Evolutionary conservation across 2,329 filamentous ascomycete species (phyloP), one percentile per base, ranked within the genome.

Genomic region (Zasmidium cellare): DNA sequence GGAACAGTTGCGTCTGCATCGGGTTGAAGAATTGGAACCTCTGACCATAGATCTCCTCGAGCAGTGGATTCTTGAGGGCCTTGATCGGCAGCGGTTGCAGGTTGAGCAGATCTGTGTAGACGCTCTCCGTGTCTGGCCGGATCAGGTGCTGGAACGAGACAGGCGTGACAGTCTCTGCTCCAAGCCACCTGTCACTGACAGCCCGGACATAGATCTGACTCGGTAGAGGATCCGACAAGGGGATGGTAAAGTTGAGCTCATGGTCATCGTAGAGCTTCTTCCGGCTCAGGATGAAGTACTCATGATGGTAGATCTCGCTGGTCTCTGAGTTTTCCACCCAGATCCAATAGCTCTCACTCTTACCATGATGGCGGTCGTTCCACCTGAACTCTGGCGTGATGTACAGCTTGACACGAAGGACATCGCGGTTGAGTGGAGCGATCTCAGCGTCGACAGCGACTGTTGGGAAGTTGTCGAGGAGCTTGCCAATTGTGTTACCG

Each of bases 291-390:
- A 99, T 94, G 76, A 99, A 97, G 75, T 89, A 97, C 72, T 99
- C 94, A 64, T 97, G 91, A 68, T 99, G 94, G 69, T 96, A 97
- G 44, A 99, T 97, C 74, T 97, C 92, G 0, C 91, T 92, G 0
- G 92, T 97, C 68, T 97, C 94, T 0, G 93, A 97, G 72, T 97
- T 96, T 74, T 99, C 94, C 2, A 99, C 93, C 96, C 94, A 99
- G 57, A 99, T 89, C 84, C 96, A 99, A 77, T 96, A 99, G 3
- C 93, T 93, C 70, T 99, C 94, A 0, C 93, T 97, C 2, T 87
- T 91, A 18, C 96, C 96, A 70, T 99, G 92, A 58, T 96, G 85
- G 48, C 90, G 87, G 65, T 97, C 93, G 67, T 96, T 96, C 94
- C 94, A 99, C 38, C 81, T 82, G 71, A 99, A 99, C 52, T 97